Percentiles rank a stretch among this genome's conserved stretches.
These are phyloP conservation scores for Yarrowia sp. DNA, from an alignment of 805 yeast species.

Conservation along the genomic window DNA sequence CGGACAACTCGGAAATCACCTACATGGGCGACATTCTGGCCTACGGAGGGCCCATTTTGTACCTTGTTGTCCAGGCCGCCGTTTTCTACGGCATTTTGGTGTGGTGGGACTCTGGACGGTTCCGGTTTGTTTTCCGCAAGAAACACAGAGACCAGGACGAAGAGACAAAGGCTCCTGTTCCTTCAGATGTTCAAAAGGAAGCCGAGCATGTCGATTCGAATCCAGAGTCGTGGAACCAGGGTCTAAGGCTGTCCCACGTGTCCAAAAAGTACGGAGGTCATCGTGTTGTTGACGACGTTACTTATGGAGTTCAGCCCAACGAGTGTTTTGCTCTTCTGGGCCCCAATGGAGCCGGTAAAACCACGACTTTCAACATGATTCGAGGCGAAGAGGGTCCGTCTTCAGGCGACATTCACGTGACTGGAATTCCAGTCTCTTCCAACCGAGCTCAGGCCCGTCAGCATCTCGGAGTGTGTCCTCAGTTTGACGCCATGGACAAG, in stretches of 20 bases:
- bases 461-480: slow-evolving; percentile 41
- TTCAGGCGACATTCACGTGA: slow-evolving; percentile 36
- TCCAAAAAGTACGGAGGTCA: slow-evolving; percentile 33
- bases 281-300: slow-evolving; percentile 38
- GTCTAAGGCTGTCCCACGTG: slow-evolving; percentile 36
- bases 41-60: slow-evolving; percentile 39
- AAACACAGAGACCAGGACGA: slow-evolving; percentile 26
- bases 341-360: slow-evolving; percentile 42
- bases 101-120: slow-evolving; percentile 40
- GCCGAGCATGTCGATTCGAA: slow-evolving; percentile 31
- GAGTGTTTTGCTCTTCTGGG: slow-evolving; percentile 41
- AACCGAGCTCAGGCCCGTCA: slow-evolving; percentile 37
- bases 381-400: slow-evolving; percentile 38
- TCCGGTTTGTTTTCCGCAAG: slow-evolving; percentile 27
- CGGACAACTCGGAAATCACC: slow-evolving; percentile 29
- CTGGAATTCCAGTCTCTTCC: slow-evolving; percentile 32
- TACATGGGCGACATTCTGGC: slow-evolving; percentile 37
- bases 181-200: slow-evolving; percentile 33
- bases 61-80: slow-evolving; percentile 34
- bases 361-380: slow-evolving; percentile 40
- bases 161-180: slow-evolving; percentile 27
- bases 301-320: slow-evolving; percentile 37
- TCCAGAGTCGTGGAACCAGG: slow-evolving; percentile 29
- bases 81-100: slow-evolving; percentile 32
- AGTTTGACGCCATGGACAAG: slow-evolving; percentile 41